These are phyloP conservation scores for Beauveria scarabaeidicola DNA, from an alignment of 2,329 filamentous ascomycete species.

Conservation along the genomic window DNA sequence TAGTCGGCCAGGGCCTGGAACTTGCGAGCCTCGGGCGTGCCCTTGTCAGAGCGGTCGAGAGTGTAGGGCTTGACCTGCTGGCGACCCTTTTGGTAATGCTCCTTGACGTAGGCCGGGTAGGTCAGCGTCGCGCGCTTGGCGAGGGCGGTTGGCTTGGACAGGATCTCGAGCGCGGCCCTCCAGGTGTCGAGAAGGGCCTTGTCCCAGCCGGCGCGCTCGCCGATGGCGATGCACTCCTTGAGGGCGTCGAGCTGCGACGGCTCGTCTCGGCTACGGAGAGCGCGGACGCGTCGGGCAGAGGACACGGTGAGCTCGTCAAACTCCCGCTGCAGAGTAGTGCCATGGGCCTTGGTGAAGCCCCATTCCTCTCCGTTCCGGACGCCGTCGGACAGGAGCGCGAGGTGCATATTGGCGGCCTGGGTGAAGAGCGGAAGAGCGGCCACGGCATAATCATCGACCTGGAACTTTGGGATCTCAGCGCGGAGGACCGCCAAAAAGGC, in stretches of 20 bases:
- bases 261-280: not conserved
- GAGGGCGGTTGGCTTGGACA: not conserved
- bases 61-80: not conserved
- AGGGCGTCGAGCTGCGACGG: not conserved
- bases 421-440: not conserved
- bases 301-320: not conserved
- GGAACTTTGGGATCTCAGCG: not conserved
- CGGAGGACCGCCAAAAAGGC: not conserved
- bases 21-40: not conserved
- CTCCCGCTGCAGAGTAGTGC: not conserved
- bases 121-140: not conserved
- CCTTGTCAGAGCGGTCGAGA: not conserved
- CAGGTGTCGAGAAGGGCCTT: not conserved
- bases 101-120: not conserved
- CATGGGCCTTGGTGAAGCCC: not conserved
- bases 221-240: not conserved
- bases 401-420: not conserved
- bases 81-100: not conserved
- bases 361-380: not conserved
- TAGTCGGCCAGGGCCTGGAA: not conserved
- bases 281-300: not conserved
- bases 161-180: not conserved
- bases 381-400: not conserved
- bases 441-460: not conserved
- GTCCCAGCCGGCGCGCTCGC: not conserved